Conservation (phyloP, 805 yeast genomes). For the Blastobotrys robertii region DNA sequence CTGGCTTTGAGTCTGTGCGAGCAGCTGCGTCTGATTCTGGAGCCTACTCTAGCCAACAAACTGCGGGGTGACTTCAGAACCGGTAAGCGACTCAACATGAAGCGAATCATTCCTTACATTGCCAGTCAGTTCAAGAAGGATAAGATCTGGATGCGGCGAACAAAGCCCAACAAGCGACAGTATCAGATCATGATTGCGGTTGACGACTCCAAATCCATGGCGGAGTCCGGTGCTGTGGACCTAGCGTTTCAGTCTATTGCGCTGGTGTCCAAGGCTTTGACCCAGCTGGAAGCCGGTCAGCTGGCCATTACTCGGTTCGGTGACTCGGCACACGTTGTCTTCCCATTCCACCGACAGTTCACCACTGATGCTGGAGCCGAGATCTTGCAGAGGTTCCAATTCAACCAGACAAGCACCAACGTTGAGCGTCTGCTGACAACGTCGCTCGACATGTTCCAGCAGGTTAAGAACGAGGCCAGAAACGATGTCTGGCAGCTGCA, state of each 20-base stretch:
- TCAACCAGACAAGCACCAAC: slow-evolving; percentile 81
- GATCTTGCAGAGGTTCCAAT: slow-evolving; percentile 80
- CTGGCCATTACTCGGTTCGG: slow-evolving; percentile 88
- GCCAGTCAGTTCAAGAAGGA: slow-evolving; percentile 97
- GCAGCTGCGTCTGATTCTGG: slow-evolving; percentile 83
- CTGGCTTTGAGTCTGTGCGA: slow-evolving; percentile 82
- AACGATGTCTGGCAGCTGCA: slow-evolving; percentile 85
- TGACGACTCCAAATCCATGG: slow-evolving; percentile 96
- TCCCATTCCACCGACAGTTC: slow-evolving; percentile 82
- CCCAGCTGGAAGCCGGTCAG: slow-evolving; percentile 91
- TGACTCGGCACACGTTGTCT: slow-evolving; percentile 70
- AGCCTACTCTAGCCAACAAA: slow-evolving; percentile 95
- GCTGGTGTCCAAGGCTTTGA: slow-evolving; percentile 83
- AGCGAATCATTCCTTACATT: slow-evolving; percentile 92
- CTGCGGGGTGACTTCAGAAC: slow-evolving; percentile 92
- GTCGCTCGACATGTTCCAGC: slow-evolving; percentile 65
- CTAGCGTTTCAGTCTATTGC: slow-evolving; percentile 93
- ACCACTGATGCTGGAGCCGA: slow-evolving; percentile 73
- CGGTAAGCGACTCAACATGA: slow-evolving; percentile 95
- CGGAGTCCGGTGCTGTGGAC: slow-evolving; percentile 81
- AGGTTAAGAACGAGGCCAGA: slow-evolving; percentile 32
- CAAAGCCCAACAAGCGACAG: slow-evolving; percentile 94
- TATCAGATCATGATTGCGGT: slow-evolving; percentile 96
- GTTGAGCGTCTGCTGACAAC: slow-evolving; percentile 61
- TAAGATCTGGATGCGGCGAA: slow-evolving; percentile 95